Evolutionary conservation across 257 asterid genomes (phyloP).

Genomic region (Rubia yunnanensis): DNA sequence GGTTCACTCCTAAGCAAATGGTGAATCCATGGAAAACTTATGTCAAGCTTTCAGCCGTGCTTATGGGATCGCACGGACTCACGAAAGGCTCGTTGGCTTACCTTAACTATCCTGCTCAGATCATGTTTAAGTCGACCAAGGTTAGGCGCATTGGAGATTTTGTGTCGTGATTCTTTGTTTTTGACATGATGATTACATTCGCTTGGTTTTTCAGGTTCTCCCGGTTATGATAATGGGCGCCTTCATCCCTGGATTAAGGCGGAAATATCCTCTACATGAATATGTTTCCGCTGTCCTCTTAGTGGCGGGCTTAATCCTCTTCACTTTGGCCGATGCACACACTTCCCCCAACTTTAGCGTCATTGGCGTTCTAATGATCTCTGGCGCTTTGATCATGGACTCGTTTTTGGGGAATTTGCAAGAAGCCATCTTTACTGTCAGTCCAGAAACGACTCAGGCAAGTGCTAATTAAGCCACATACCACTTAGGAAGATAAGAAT

Average conservation of each 20-base stretch:
- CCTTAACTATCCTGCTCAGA: constrained; percentile 89
- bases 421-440: constrained; percentile 84
- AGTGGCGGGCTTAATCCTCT: constrained; percentile 73
- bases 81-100: constrained; percentile 86
- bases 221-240: constrained; percentile 98
- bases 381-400: constrained; percentile 79
- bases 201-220: constrained; percentile 44
- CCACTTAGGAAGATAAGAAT: constrained; percentile 7
- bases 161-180: background rate
- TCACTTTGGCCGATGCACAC: constrained; percentile 89
- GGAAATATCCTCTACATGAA: constrained; percentile 79
- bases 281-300: constrained; percentile 73
- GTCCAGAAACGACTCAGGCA: constrained; percentile 87
- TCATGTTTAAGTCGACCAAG: constrained; percentile 98
- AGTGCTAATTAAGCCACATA: constrained; percentile 4
- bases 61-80: constrained; percentile 90
- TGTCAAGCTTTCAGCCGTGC: constrained; percentile 78
- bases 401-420: constrained; percentile 80
- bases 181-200: too few relatives aligned
- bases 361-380: constrained; percentile 75
- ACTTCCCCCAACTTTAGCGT: constrained; percentile 81
- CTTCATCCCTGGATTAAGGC: constrained; percentile 83
- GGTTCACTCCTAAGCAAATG: constrained; percentile 84
- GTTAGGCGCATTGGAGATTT: constrained; percentile 17
- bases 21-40: constrained; percentile 93